Evolutionary conservation across 2,329 filamentous ascomycete genomes (phyloP), one percentile per base, ranked within the genome.

Genomic region (Fusarium clavum): DNA sequence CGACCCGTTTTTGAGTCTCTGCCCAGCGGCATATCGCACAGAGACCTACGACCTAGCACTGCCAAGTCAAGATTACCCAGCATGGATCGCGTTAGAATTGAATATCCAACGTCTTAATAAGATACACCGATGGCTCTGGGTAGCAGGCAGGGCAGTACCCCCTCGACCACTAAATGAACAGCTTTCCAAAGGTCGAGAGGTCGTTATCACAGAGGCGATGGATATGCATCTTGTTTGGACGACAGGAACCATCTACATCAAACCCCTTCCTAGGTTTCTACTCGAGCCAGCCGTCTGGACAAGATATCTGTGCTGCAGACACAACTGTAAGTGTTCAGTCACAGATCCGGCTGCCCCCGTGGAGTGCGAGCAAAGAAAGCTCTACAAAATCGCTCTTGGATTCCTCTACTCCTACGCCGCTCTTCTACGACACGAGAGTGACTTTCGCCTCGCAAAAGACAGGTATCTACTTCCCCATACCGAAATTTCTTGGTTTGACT

Each of bases 221-320:
- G 30, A 56, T 27, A 56, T 40, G 43, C 30, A 56, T 4, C 30
- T 48, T 22, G 8, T 56, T 9, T 56, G 53, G 43, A 48, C 22
- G 2, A 47, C 43, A 5, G 52, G 40, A 0, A 22, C n/a, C 0
- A 34, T 55, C 4, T 55, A 34, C 43, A 55, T 55, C 2, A 45
- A 55, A 3, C 41, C 52, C 13, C 22, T 56, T 3, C 43, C 41
- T 3, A 30, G 43, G 0, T 56, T 56, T 12, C 5, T 56, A 0
- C 43, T 56, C 0, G 53, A 48, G 1, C 38, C 38, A 2, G 3
- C 24, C 9, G 18, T 29, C 16, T 53, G 51, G 51, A 24, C 25
- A 10, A 11, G 18, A 1, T 30, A 30, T 8, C 1, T 54, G 2
- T 54, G 25, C 8, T 54, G 51, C 14, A 27, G 10, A 8, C 6